Base-by-base conservation (phyloP, 495 filamentous ascomycete species). In the Cryomyces minteri region DNA sequence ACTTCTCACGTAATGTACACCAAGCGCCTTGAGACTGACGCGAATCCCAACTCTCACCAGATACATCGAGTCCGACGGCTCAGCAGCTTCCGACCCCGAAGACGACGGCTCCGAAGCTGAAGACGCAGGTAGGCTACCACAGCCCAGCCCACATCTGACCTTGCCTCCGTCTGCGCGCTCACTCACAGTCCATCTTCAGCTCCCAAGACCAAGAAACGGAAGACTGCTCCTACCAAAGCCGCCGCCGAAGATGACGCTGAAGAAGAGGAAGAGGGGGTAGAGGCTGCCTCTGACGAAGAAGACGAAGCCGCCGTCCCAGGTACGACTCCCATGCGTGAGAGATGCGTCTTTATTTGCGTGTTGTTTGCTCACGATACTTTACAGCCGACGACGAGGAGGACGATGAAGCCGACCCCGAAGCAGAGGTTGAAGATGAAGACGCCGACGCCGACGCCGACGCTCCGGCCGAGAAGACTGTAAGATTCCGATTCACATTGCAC, bases 71-170 rank as follows among this genome's bases (percentile, higher is more conserved):
- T 52, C 54, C 10, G 55, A 54, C n/a, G 52, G 50, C 36, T 58
- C 55, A 12, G 58, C 58, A 31, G 48, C 44, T 12, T 54, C 52
- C 45, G 56, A 55, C 43, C 51, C 56, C 11, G 56, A 46, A 32
- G 48, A 57, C 29, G 52, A 52, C 4, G 52, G 52, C n/a, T 40
- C 42, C 33, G 18, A 25, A 25, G 18, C 18, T 25, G 18, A 25
- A 25, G 18, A 25, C 18, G 18, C 18, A 25, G 18, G 18, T 25
- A 25, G 18, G 2, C 18, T 25, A 25, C 18, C 18, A 1, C 18
- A 25, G 18, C 18, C 18, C 18, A 25, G 18, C 18, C 18, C 18
- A 25, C 18, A 25, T 25, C 18, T 25, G 18, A 25, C 18, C 18
- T 25, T 2, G 1, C 18, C 18, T 25, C 2, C 18, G 18, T 37